Percentiles rank a stretch among this genome's conserved stretches.
Evolutionary conservation across 2,329 filamentous ascomycete species (phyloP).

Genomic region (Aspergillus carbonarius): DNA sequence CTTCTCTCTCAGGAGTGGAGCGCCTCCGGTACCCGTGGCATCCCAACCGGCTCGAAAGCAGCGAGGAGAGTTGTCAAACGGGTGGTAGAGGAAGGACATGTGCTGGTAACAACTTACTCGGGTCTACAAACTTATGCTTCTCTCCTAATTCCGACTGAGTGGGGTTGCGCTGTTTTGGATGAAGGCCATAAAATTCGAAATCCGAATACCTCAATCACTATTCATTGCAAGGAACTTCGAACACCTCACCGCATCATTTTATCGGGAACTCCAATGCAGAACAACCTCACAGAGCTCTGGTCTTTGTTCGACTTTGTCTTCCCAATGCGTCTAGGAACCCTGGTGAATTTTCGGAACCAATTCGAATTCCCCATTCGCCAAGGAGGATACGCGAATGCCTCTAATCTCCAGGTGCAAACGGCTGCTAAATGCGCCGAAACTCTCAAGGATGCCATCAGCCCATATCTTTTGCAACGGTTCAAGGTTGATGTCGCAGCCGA

Average conservation of each 20-base stretch:
- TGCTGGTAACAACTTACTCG: constrained; percentile 92
- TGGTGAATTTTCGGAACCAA: constrained; percentile 84
- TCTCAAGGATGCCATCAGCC: constrained; percentile 87
- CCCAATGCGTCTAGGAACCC: constrained; percentile 88
- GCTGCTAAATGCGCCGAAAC: constrained; percentile 93
- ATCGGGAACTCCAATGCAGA: constrained; percentile 96
- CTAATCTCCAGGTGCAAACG: constrained; percentile 89
- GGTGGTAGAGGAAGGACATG: constrained; percentile 81
- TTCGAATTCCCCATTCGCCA: constrained; percentile 93
- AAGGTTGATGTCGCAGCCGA: constrained; percentile 94
- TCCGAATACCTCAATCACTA: constrained; percentile 89
- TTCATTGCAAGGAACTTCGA: constrained; percentile 89
- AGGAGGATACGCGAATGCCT: constrained; percentile 93
- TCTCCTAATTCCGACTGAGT: constrained; percentile 76
- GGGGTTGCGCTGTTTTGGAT: constrained; percentile 92
- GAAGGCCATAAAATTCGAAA: constrained; percentile 99
- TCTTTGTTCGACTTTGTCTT: constrained; percentile 97
- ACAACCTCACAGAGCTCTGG: constrained; percentile 93
- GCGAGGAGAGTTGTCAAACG: constrained; percentile 79
- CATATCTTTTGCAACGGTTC: constrained; percentile 86
- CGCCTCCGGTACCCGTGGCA: constrained; percentile 37
- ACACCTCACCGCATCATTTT: constrained; percentile 90
- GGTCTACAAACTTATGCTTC: constrained; percentile 91
- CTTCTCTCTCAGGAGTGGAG: constrained; percentile 59
- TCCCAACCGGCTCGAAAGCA: constrained; percentile 60